Evolutionary conservation across 495 filamentous ascomycete genomes (phyloP), one percentile per base, ranked within the genome.

Genomic region (Penicillium cosmopolitanum): DNA sequence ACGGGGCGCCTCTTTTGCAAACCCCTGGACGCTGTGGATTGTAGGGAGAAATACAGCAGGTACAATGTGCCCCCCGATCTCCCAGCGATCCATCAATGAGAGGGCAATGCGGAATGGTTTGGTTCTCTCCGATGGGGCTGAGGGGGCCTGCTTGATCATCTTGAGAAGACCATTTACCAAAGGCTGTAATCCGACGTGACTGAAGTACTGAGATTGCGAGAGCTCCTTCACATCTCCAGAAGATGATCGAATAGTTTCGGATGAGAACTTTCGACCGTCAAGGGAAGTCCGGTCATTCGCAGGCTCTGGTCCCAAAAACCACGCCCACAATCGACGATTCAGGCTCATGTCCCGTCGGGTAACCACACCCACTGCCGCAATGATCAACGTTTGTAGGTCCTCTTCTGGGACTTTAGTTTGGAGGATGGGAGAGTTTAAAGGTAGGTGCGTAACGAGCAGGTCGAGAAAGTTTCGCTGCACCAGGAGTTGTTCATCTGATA

Each of bases 51-150:
- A 98, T 11, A 98, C 84, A 31, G 89, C 86, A 0, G 93, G 90
- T 6, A 97, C 87, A 51, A 99, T 86, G 21, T 93, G 77, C 11
- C 90, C 92, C 18, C 95, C 95, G 65, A 99, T 91, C 67, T 99
- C 96, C 93, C 91, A 97, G 31, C 91, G 85, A 76, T 99, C 95
- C 96, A 98, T 97, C 53, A 99, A 75, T 15, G 96, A 97, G 5
- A 97, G 78, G 54, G 91, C 95, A 57, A 98, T 93, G 35, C 92
- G 87, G 60, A 96, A 96, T 1, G 96, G 93, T 48, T 84, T 85
- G n/a, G 93, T 91, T 66, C 85, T 82, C 57, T 97, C 91, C 3
- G 84, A 72, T 2, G 91, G 81, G 52, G 80, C 77, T 0, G 58
- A 68, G 43, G 80, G 78, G 12, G 76, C 68, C 9, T 80, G 77